Conservation (phyloP, 78 protist species). For the Dictyostelium brefeldianum region DNA sequence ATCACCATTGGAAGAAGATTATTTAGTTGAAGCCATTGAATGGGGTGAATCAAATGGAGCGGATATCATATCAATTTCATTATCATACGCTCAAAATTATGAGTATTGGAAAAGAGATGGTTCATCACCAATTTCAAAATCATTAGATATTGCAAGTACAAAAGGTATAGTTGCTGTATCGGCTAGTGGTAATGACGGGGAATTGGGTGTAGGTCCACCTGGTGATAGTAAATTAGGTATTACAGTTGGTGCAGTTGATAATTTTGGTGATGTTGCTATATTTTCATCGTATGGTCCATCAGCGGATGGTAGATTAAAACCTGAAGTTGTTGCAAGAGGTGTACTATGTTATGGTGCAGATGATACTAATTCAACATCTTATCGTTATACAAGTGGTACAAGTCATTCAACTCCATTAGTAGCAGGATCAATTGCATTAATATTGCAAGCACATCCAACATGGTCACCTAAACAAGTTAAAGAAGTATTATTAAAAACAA, state of each 20-base stretch:
- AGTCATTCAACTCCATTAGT: slow-evolving; percentile 72
- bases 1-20: slow-evolving; percentile 70
- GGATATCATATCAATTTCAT: slow-evolving; percentile 38
- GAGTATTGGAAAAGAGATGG: slow-evolving; percentile 77
- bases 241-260: slow-evolving; percentile 70
- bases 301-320: slow-evolving; percentile 76
- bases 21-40: slow-evolving; percentile 54
- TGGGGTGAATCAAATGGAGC: slow-evolving; percentile 78
- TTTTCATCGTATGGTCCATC: slow-evolving; percentile 80
- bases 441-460: slow-evolving; percentile 52
- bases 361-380: background rate
- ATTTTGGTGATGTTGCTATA: slow-evolving; percentile 28
- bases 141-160: slow-evolving; percentile 41
- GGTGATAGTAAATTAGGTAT: slow-evolving; percentile 23
- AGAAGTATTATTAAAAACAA: slow-evolving; percentile 40
- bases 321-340: slow-evolving; percentile 72
- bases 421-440: slow-evolving; percentile 72
- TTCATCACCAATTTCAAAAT: slow-evolving; percentile 36
- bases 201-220: slow-evolving; percentile 56
- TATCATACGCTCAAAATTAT: slow-evolving; percentile 46
- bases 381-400: slow-evolving; percentile 61
- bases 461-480: slow-evolving; percentile 57
- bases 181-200: slow-evolving; percentile 76
- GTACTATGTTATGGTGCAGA: slow-evolving; percentile 35
- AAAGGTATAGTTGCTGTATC: slow-evolving; percentile 64